These are phyloP conservation scores for Plenodomus tracheiphilus DNA, from an alignment of 2,329 filamentous ascomycete genomes.

Conservation along the genomic window DNA sequence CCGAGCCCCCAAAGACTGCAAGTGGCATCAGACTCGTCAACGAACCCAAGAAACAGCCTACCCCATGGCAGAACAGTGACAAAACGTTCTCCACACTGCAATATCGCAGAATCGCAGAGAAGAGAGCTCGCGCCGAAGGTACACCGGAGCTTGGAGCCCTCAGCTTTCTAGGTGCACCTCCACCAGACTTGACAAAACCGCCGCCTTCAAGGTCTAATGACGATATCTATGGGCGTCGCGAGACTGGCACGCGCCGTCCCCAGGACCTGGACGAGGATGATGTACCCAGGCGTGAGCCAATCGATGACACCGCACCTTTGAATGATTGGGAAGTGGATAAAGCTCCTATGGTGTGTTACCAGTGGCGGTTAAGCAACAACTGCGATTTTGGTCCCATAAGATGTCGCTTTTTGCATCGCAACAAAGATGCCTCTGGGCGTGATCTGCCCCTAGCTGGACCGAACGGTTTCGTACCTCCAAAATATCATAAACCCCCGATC, in stretches of 20 bases:
- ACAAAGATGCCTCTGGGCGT: constrained; percentile 20
- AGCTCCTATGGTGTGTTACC: constrained; percentile 32
- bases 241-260: constrained; percentile 15
- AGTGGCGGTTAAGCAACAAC: constrained; percentile 28
- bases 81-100: constrained; percentile 22
- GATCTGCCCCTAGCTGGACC: constrained; percentile 16
- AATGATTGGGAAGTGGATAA: constrained; percentile 30
- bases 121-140: constrained; percentile 25
- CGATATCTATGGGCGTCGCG: constrained; percentile 30
- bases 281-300: neutral
- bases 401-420: constrained; percentile 35
- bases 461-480: constrained; percentile 25
- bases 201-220: constrained; percentile 3
- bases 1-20: neutral
- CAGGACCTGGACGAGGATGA: constrained; percentile 15
- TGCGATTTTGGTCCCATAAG: constrained; percentile 20
- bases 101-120: constrained; percentile 20
- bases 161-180: constrained; percentile 25
- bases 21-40: constrained; percentile 33
- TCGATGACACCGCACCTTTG: constrained; percentile 6
- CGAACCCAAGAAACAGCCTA: constrained; percentile 16
- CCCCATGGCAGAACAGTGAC: constrained; percentile 15
- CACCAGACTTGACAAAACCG: constrained; percentile 5
- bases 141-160: constrained; percentile 29
- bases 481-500: constrained; percentile 30